Evolutionary conservation across 495 filamentous ascomycete species (phyloP), one percentile per base, ranked within the genome.

Genomic region (Chaetomium tenue): DNA sequence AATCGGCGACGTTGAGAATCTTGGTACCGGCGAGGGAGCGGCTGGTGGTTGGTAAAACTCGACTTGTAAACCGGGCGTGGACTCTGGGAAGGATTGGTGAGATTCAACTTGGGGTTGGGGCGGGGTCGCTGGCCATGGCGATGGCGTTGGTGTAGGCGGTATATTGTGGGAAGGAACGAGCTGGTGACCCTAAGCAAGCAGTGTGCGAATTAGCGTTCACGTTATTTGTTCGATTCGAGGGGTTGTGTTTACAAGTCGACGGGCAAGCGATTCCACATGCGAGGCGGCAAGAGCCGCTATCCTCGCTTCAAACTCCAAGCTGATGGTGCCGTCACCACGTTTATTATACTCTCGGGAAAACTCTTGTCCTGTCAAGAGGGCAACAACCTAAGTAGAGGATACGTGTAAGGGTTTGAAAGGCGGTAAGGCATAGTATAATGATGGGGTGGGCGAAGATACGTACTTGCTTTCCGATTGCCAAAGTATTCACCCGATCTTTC

Each of bases 1-100:
- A 6, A 71, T 69, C 0, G 66, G 67, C 0, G 69, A 66, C 2
- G 59, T 18, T 3, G 69, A 71, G n/a, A 60, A 57, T 15, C 54
- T 46, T 9, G 37, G 61, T 9, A 20, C 30, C 11, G 4, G 42
- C 7, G 40, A 42, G 6, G 59, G 22, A 5, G 22, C 33, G n/a
- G n/a, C n/a, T n/a, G n/a, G 0, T 16, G 22, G 28, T 1, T 3
- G 47, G 23, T 11, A n/a, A 15, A n/a, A 13, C 6, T 8, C 20
- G 23, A 20, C 48, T 37, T 37, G 33, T 9, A 8, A 8, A 11
- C 1, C 8, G 33, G 33, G 28, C 3, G 28, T 30, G 2, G 28
- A 30, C 3, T 6, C 6, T 6, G 28, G 28, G 28, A 30, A 3
- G 28, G 28, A 3, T 30, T 30, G 5, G n/a, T n/a, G n/a, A n/a